Evolutionary conservation across 2,329 filamentous ascomycete genomes (phyloP), one percentile per base, ranked within the genome.

Genomic region (Geoglossum cookeanum): DNA sequence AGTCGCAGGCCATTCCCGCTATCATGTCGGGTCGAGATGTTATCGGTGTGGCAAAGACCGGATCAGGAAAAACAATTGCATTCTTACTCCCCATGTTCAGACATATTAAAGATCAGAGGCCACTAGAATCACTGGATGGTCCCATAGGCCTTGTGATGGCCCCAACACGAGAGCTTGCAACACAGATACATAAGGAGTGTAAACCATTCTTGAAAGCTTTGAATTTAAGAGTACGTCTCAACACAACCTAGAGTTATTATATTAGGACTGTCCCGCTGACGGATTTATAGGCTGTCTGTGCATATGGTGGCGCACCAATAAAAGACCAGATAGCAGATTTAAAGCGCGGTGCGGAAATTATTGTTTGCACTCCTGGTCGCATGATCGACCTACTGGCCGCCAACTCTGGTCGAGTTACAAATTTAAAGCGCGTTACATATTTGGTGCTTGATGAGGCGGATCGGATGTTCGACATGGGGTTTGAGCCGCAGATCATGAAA

Each of bases 381-480:
- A 85, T 97, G 77, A 96, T 98, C 65, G 92, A 98, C 74, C 78
- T 98, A 17, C 75, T 98, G 35, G 87, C 89, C 45, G 89, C 90
- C 55, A 98, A 97, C 67, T 84, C 87, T 62, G 91, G 91, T n/a
- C 81, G 90, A 61, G 90, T 97, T 8, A 94, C 91, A 11, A 97
- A 94, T 65, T 75, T 98, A 58, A 82, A 79, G 63, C 80, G 92
- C 61, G 87, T 95, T 11, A 92, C 88, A 0, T 98, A 97, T 68
- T 82, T 96, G 29, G 92, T 98, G 9, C 79, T 98, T 44, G 92
- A 98, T 67, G 92, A 98, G 71, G 92, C 92, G 53, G 92, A 98
- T 70, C 85, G 92, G 60, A 97, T 98, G 92, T 96, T 97, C 67
- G 92, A 98, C 68, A 97, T 98, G 92, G 92, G 92, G 13, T 98